Conservation (phyloP, 139 green algal genomes). For the Marvania coccoides region DNA sequence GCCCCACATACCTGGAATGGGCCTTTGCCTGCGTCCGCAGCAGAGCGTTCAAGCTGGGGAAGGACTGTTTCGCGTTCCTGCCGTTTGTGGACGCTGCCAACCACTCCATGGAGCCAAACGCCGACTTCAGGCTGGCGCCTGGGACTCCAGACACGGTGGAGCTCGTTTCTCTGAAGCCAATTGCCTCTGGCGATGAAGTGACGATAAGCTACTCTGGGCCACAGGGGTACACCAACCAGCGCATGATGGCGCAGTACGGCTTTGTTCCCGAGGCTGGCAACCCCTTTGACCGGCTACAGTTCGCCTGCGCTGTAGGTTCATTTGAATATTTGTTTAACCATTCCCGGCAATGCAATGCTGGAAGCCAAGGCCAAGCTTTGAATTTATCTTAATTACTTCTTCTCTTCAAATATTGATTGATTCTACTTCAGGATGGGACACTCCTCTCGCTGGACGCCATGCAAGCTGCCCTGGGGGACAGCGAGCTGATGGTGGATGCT, state of each 20-base stretch:
- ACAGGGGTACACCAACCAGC: slow-evolving; percentile 25
- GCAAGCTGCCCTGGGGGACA: slow-evolving; percentile 26
- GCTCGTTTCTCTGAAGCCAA: slow-evolving; percentile 36
- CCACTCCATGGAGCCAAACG: slow-evolving; percentile 35
- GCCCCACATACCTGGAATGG: slow-evolving; percentile 41
- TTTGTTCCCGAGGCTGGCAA: slow-evolving; percentile 42
- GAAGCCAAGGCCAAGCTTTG: not conserved
- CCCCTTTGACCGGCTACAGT: slow-evolving; percentile 29
- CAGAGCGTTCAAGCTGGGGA: slow-evolving; percentile 27
- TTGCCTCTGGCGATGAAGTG: slow-evolving; percentile 30
- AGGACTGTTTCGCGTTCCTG: slow-evolving; percentile 40
- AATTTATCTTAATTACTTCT: no score
- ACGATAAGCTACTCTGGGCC: slow-evolving; percentile 52
- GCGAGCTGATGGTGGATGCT: slow-evolving; percentile 15
- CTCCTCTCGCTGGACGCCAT: slow-evolving; percentile 26
- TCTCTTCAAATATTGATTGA: no score
- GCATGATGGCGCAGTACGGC: slow-evolving; percentile 50
- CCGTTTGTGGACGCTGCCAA: slow-evolving; percentile 60
- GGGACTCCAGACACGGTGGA: slow-evolving; percentile 11
- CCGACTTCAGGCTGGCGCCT: slow-evolving; percentile 29
- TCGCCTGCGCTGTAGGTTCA: slow-evolving; percentile 6
- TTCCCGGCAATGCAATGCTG: not conserved
- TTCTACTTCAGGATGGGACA: not conserved
- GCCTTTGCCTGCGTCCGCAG: slow-evolving; percentile 50
- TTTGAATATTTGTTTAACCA: not conserved